Percentiles rank a stretch among this genome's conserved stretches.
These are phyloP conservation scores for Collybiopsis confluens DNA, from an alignment of 768 basidiomycete genomes.

Conservation along the genomic window DNA sequence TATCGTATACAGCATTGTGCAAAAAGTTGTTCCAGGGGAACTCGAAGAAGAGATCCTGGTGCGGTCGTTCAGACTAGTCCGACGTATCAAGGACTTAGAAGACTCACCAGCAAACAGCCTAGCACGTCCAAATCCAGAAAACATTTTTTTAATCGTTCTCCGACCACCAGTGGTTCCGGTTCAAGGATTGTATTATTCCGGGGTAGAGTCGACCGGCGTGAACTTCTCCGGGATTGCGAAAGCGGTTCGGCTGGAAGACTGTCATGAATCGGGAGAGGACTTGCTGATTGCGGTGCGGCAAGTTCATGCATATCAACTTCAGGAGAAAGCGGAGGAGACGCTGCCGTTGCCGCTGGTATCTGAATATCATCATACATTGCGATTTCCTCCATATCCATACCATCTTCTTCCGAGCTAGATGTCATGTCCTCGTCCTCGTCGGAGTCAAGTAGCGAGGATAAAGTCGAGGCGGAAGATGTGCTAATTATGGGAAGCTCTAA, in stretches of 20 bases:
- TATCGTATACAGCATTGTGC: slow-evolving; percentile 93
- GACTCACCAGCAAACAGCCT: slow-evolving; percentile 70
- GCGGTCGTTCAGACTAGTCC: background rate
- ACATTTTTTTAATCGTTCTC: slow-evolving; percentile 75
- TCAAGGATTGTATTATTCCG: slow-evolving; percentile 22
- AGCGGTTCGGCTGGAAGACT: slow-evolving; percentile 15
- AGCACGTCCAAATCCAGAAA: slow-evolving; percentile 75
- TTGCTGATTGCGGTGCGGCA: slow-evolving; percentile 2
- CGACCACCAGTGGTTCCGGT: slow-evolving; percentile 42
- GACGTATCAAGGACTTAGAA: too few relatives aligned
- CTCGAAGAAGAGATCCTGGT: slow-evolving; percentile 89
- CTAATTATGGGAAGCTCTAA: slow-evolving; percentile 65
- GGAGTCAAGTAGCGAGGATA: slow-evolving; percentile 54
- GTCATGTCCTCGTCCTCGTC: slow-evolving; percentile 66
- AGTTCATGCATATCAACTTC: background rate
- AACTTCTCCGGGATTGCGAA: slow-evolving; percentile 52
- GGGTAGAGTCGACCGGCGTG: slow-evolving; percentile 39
- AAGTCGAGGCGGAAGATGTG: slow-evolving; percentile 34
- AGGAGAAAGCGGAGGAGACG: slow-evolving; percentile 24
- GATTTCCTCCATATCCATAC: slow-evolving; percentile 69
- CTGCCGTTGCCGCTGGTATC: background rate
- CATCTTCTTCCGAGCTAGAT: slow-evolving; percentile 74
- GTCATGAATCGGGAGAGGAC: background rate
- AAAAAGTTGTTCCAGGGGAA: slow-evolving; percentile 98
- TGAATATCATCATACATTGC: slow-evolving; percentile 64